Evolutionary conservation across 257 asterid genomes (phyloP).

Genomic region (Fraxinus cuspidata): DNA sequence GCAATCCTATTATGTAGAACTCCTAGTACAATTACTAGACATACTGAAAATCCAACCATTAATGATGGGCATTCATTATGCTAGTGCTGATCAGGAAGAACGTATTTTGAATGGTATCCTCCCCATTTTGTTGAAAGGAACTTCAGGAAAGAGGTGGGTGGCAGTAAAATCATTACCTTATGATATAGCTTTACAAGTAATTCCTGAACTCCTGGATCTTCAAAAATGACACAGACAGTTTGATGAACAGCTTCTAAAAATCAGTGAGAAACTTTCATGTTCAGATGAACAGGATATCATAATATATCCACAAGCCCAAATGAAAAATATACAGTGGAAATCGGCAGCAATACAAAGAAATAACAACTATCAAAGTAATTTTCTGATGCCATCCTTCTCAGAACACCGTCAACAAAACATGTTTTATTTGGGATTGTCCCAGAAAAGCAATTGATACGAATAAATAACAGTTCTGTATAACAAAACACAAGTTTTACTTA

Average conservation of each 20-base stretch:
- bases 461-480: neutral
- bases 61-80: conserved; percentile 12
- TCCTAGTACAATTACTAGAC: too few relatives aligned
- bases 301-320: conserved; percentile 12
- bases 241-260: conserved; percentile 90
- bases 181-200: conserved; percentile 89
- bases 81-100: conserved; percentile 15
- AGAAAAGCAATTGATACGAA: neutral
- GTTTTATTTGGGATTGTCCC: neutral
- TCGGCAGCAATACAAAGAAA: neutral
- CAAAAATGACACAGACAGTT: conserved; percentile 93
- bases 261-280: conserved; percentile 16
- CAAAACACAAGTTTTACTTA: neutral
- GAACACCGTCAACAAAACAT: neutral
- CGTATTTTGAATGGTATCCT: neutral
- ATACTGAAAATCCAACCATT: neutral
- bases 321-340: neutral
- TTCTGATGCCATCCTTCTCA: neutral
- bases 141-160: conserved; percentile 17
- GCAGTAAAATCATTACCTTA: conserved; percentile 51
- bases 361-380: neutral
- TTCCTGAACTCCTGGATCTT: conserved; percentile 99
- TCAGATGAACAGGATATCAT: conserved; percentile 21
- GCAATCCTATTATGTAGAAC: too few relatives aligned
- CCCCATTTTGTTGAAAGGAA: neutral